Evolutionary conservation across 2,329 filamentous ascomycete genomes (phyloP).

Genomic region (Seiridium cupressi): DNA sequence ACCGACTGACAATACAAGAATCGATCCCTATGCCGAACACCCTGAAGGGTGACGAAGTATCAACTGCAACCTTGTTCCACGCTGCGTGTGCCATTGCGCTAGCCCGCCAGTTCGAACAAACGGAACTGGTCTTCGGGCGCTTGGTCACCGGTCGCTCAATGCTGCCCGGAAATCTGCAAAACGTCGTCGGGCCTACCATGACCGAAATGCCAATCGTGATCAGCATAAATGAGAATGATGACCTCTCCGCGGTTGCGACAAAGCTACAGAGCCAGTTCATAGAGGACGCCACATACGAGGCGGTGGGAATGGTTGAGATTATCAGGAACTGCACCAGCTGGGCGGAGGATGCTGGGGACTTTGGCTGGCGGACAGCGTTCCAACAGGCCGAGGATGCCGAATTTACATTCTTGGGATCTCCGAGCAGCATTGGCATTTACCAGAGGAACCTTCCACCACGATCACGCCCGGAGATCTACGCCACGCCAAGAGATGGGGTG

Average conservation of each 20-base stretch:
- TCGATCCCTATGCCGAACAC: not conserved
- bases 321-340: not conserved
- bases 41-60: not conserved
- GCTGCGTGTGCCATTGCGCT: slow-evolving; percentile 7
- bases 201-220: slow-evolving; percentile 3
- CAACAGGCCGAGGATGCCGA: slow-evolving; percentile 3
- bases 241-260: not conserved
- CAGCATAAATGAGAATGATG: not conserved
- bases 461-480: slow-evolving; percentile 4
- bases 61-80: slow-evolving; percentile 1
- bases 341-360: not conserved
- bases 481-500: not conserved
- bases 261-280: not conserved
- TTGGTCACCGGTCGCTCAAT: slow-evolving; percentile 5
- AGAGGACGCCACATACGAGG: not conserved
- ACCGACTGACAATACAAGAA: not conserved
- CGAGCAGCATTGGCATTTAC: not conserved
- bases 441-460: not conserved
- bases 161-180: slow-evolving; percentile 4
- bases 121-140: not conserved
- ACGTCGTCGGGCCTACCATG: slow-evolving; percentile 6
- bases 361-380: slow-evolving; percentile 4
- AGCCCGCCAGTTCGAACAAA: not conserved
- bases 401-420: not conserved
- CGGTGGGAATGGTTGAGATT: slow-evolving; percentile 4